These are phyloP conservation scores for Penicillium sp. DNA, from an alignment of 2,329 filamentous ascomycete species.

Conservation along the genomic window DNA sequence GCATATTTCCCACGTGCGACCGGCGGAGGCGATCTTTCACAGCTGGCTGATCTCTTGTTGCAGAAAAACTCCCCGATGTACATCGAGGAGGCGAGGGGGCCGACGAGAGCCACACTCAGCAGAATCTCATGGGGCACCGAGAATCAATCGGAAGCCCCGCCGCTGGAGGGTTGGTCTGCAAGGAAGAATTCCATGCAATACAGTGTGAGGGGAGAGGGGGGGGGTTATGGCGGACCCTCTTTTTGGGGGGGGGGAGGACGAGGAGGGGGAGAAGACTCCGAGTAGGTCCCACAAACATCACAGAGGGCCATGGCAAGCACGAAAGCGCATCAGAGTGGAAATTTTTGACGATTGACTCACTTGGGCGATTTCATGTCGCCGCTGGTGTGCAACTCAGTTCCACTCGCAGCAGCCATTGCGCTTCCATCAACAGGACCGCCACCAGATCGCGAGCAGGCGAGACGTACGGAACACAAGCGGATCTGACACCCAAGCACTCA, in stretches of 20 bases:
- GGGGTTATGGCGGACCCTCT: slow-evolving; percentile 8
- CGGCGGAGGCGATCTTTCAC: slow-evolving; percentile 1
- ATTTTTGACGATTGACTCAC: slow-evolving; percentile 40
- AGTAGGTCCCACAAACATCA: not conserved
- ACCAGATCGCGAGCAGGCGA: slow-evolving; percentile 9
- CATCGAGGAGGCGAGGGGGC: not conserved
- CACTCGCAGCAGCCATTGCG: slow-evolving; percentile 41
- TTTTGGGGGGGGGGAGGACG: not conserved
- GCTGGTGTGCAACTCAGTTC: slow-evolving; percentile 47
- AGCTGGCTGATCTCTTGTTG: not conserved
- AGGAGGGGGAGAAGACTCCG: not conserved
- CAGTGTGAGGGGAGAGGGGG: slow-evolving; percentile 12
- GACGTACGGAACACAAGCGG: not conserved
- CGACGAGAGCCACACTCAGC: not conserved
- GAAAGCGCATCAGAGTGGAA: not conserved
- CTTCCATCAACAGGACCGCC: slow-evolving; percentile 31
- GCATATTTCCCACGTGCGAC: slow-evolving; percentile 3
- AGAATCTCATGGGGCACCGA: not conserved
- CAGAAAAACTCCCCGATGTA: slow-evolving; percentile 7
- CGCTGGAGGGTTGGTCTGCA: slow-evolving; percentile 9
- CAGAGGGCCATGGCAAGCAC: not conserved
- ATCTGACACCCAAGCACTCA: too few species aligned
- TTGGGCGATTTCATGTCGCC: slow-evolving; percentile 55
- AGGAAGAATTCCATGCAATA: slow-evolving; percentile 14
- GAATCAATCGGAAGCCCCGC: not conserved